These are phyloP conservation scores for Monilinia fructicola DNA, from an alignment of 2,329 filamentous ascomycete genomes.

Conservation along the genomic window DNA sequence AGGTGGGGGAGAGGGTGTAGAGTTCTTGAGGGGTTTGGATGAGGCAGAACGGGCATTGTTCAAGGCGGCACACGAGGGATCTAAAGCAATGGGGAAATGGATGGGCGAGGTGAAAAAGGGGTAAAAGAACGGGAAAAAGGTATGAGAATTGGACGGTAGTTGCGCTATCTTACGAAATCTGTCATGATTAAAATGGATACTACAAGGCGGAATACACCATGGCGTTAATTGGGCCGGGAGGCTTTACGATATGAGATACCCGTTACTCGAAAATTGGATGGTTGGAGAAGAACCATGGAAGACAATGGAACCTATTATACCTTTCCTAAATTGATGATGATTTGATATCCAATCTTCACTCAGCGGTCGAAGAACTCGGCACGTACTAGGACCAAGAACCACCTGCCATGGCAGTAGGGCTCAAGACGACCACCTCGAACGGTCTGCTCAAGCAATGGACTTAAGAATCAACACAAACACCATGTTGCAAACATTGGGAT, in stretches of 20 bases:
- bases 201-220: neutral
- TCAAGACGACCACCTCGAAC: neutral
- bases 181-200: neutral
- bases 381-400: neutral
- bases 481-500: neutral
- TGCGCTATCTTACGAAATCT: neutral
- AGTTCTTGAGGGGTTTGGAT: slow-evolving; percentile 85
- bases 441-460: neutral
- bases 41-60: slow-evolving; percentile 83
- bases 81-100: slow-evolving; percentile 69
- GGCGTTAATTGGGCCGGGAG: neutral
- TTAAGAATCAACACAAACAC: neutral
- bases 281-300: neutral
- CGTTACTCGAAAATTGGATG: neutral
- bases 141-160: neutral
- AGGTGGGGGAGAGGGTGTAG: slow-evolving; percentile 69
- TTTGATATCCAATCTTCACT: neutral
- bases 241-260: slow-evolving; percentile 11
- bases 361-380: neutral
- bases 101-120: slow-evolving; percentile 48
- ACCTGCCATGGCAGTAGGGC: neutral
- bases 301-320: neutral
- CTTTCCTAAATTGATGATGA: neutral
- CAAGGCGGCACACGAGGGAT: slow-evolving; percentile 70
- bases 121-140: slow-evolving; percentile 12